Conservation (phyloP, 208 protist species). For the Acanthamoeba triangularis region DNA sequence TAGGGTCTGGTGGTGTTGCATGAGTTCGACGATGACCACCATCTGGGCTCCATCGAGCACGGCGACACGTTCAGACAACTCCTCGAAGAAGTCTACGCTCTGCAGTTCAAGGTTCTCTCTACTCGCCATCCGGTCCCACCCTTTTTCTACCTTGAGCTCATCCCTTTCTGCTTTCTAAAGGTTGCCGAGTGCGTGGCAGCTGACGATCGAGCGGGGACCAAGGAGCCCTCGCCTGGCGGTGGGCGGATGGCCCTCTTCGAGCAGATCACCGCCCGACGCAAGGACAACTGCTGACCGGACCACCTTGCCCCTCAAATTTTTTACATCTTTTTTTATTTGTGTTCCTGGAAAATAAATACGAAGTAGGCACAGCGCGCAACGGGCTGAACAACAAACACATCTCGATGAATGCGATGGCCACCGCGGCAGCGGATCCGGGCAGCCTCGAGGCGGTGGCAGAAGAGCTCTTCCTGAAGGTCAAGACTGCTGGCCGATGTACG, state of each 20-base stretch:
- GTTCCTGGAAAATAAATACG: too few species aligned
- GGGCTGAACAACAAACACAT: too few species aligned
- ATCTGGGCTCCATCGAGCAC: not conserved
- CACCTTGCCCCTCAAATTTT: too few species aligned
- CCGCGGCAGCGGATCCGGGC: not conserved
- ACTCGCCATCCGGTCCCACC: not conserved
- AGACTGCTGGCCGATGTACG: constrained; percentile 59
- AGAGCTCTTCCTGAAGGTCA: constrained; percentile 59
- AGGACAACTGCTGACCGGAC: not conserved
- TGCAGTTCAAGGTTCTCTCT: not conserved
- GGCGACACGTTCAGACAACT: not conserved
- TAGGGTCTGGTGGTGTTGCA: constrained; percentile 20
- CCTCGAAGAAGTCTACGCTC: constrained; percentile 8
- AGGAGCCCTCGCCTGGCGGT: not conserved
- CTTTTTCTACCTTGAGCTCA: too few species aligned
- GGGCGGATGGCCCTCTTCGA: not conserved
- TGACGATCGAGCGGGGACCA: not conserved
- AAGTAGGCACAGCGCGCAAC: too few species aligned
- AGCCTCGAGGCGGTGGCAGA: constrained; percentile 29
- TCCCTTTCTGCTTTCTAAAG: too few species aligned
- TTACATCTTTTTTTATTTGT: not conserved
- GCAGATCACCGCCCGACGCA: not conserved
- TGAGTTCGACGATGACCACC: not conserved
- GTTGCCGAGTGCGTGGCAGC: constrained; percentile 19
- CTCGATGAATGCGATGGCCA: too few species aligned